A percentile compares a stretch with the other conserved stretches of the same genome.
phyloP scores from a whole-genome alignment of 1,139 yeast species.

The Zygosaccharomyces sapae region DNA sequence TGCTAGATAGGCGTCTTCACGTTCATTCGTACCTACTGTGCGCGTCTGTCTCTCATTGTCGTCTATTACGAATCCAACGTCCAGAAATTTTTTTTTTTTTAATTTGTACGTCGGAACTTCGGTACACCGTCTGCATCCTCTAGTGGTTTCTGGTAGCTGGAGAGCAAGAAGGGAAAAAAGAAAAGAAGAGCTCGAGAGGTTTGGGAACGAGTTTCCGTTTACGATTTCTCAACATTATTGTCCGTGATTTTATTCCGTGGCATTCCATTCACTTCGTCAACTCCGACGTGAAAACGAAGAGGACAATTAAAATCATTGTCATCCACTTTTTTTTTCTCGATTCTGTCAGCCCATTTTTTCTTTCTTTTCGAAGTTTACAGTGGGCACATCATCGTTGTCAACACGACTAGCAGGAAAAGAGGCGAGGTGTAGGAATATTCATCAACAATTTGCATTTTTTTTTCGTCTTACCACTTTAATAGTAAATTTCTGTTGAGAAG shows the following conservation, averaged over 20 bases:
- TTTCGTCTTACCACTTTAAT: background rate
- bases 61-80: background rate
- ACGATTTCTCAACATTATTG: background rate
- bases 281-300: background rate
- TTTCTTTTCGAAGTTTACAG: background rate
- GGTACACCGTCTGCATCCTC: background rate
- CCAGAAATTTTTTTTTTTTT: background rate
- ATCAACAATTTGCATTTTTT: background rate
- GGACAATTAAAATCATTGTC: background rate
- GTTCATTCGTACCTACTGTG: no score
- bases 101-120: background rate
- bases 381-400: background rate
- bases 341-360: conserved; percentile 1
- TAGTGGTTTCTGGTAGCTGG: background rate
- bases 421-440: background rate
- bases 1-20: no score
- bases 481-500: background rate
- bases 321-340: background rate
- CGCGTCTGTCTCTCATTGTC: background rate
- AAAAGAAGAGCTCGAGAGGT: background rate
- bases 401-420: background rate
- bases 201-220: background rate
- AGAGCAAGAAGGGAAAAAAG: background rate
- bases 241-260: background rate
- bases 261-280: background rate